Evolutionary conservation across 2,329 filamentous ascomycete genomes (phyloP).

Genomic region (Botrytis fabae): DNA sequence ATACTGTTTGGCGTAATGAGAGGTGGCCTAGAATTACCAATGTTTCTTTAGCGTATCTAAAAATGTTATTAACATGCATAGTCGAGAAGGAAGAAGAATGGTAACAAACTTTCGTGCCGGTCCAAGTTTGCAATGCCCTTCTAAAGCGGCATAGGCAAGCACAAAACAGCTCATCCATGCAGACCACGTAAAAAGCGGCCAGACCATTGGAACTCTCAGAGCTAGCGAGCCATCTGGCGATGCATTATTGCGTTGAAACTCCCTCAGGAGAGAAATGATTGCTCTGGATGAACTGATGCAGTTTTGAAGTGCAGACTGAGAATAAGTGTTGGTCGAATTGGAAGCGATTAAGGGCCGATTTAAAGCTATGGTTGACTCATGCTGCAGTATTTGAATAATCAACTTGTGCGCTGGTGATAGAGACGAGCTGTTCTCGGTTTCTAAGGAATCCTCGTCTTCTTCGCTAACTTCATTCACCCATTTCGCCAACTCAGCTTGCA

Average conservation of each 20-base stretch:
- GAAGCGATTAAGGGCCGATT: not conserved
- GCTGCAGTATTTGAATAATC: not conserved
- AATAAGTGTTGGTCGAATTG: not conserved
- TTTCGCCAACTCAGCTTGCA: not conserved
- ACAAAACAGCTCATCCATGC: conserved; percentile 1
- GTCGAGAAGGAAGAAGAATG: not conserved
- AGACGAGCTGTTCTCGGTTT: not conserved
- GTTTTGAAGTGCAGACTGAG: not conserved
- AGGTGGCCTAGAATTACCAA: not conserved
- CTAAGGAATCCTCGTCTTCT: not conserved
- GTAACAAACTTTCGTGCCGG: not conserved
- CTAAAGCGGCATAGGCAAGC: not conserved
- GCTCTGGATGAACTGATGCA: not conserved
- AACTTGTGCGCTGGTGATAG: not conserved
- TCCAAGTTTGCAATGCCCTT: not conserved
- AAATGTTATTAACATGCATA: not conserved
- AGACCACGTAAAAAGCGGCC: not conserved
- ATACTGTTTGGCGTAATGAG: not conserved
- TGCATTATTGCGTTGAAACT: not conserved
- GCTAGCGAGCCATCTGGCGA: not conserved
- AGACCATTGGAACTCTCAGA: not conserved
- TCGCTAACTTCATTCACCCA: not conserved
- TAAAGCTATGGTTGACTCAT: not conserved
- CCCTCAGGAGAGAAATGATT: not conserved
- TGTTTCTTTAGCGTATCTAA: not conserved